Base-by-base conservation (phyloP, 2,329 filamentous ascomycete genomes). In the Aureobasidium sp. region DNA sequence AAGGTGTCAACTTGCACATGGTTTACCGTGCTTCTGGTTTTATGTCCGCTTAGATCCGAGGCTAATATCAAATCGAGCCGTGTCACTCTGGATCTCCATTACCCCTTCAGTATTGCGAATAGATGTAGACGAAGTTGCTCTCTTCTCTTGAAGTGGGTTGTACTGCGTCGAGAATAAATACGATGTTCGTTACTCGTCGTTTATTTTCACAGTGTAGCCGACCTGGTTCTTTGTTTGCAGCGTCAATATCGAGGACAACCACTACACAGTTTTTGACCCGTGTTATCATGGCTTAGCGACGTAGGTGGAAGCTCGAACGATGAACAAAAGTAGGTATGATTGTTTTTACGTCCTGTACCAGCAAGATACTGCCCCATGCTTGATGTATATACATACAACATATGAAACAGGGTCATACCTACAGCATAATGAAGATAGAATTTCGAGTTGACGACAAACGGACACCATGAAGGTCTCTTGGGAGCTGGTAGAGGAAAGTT, bases 1-100 rank as follows among this genome's bases (percentile, higher is more conserved):
- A 57, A 46, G 53, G 53, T 57, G 53, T 57, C 53, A 57, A 57
- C 53, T 57, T 46, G 25, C 50, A 43, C 29, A 37, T 51, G 50
- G 4, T 40, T 27, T n/a, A 6, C 2, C 4, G 13, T 29, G 27
- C 37, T 38, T 8, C 37, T 37, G 9, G 9, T n/a, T 19, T 35
- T 55, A 55, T 21, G 2, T 17, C 51, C 51, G 53, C 40, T 57
- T 57, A 57, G 40, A 45, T 57, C 53, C 53, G 53, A 46, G 21
- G 15, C 40, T 57, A 57, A 46, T 1, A 35, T 45, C 27, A 25
- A 35, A 38, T 19, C 25, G 33, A 37, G 19, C 33, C 33, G 19
- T 33, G 13, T 25, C 21, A 53, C 21, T 35, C n/a, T 47, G 17
- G 1, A 6, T 2, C 1, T 17, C 23, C n/a, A 46, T 17, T 5